Evolutionary conservation across 208 protist species (phyloP).

Genomic region (Trypanosoma vivax): DNA sequence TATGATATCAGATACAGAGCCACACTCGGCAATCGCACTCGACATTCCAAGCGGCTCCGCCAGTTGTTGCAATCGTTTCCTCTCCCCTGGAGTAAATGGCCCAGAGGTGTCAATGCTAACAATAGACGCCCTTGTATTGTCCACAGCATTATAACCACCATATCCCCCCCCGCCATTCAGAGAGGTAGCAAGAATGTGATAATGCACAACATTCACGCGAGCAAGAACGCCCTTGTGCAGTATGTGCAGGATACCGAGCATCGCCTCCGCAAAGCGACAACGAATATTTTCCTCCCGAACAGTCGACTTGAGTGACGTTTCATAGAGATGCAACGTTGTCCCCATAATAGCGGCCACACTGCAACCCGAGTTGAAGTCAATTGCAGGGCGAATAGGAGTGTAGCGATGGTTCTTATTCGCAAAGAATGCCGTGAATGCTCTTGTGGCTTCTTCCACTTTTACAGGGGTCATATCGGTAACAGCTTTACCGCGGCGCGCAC

Average conservation of each 20-base stretch:
- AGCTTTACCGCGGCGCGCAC: conserved; percentile 12
- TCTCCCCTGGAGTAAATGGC: conserved; percentile 52
- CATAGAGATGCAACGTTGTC: conserved; percentile 75
- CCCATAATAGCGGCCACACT: conserved; percentile 64
- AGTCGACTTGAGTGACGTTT: conserved; percentile 63
- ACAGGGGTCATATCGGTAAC: conserved; percentile 58
- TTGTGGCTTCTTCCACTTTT: conserved; percentile 43
- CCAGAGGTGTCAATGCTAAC: conserved; percentile 59
- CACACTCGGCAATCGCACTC: conserved; percentile 37
- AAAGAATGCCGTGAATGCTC: conserved; percentile 60
- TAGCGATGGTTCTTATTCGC: conserved; percentile 33
- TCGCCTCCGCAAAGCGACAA: conserved; percentile 67
- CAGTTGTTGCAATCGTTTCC: conserved; percentile 40
- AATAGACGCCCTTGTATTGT: conserved; percentile 35
- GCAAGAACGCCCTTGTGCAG: conserved; percentile 47
- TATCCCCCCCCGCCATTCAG: conserved; percentile 14
- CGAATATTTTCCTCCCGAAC: conserved; percentile 72
- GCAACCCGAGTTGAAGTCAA: conserved; percentile 66
- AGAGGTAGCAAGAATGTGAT: conserved; percentile 76
- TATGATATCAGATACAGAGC: conserved; percentile 66
- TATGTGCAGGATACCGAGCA: conserved; percentile 71
- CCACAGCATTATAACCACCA: conserved; percentile 10
- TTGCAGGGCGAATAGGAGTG: conserved; percentile 54
- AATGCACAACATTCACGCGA: conserved; percentile 69
- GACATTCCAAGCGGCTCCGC: conserved; percentile 60